Percentiles rank a stretch among this genome's conserved stretches.
Conservation (phyloP, 2,329 filamentous ascomycete genomes). For the Hortaea sp. region DNA sequence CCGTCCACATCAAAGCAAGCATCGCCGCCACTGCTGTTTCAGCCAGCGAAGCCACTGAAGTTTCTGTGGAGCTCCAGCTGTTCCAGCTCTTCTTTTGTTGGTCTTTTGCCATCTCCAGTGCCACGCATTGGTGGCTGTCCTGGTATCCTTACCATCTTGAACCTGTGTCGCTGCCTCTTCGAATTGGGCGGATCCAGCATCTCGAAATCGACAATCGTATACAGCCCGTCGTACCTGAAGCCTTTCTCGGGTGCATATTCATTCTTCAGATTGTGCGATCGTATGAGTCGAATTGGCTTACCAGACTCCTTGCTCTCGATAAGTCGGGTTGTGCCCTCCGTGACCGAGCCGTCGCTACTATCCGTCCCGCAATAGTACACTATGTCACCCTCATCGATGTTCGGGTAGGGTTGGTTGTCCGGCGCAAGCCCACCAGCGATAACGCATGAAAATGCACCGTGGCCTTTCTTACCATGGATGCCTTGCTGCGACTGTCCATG, state of each 20-base stretch:
- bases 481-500: slow-evolving; percentile 42
- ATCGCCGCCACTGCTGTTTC: too few species aligned
- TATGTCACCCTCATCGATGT: slow-evolving; percentile 40
- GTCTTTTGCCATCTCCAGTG: slow-evolving; percentile 29
- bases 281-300: slow-evolving; percentile 41
- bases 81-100: slow-evolving; percentile 32
- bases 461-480: slow-evolving; percentile 37
- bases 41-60: slow-evolving; percentile 1
- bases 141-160: slow-evolving; percentile 34
- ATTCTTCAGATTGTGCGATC: slow-evolving; percentile 32
- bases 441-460: slow-evolving; percentile 47
- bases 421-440: slow-evolving; percentile 31
- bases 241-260: slow-evolving; percentile 38
- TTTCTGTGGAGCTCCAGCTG: slow-evolving; percentile 15
- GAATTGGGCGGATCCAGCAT: slow-evolving; percentile 30
- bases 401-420: slow-evolving; percentile 29
- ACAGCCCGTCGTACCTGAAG: slow-evolving; percentile 50
- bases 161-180: slow-evolving; percentile 35
- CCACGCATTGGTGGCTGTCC: slow-evolving; percentile 40
- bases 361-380: slow-evolving; percentile 46
- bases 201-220: slow-evolving; percentile 34
- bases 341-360: slow-evolving; percentile 22
- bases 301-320: slow-evolving; percentile 29
- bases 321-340: slow-evolving; percentile 33
- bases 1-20: too few species aligned